Base-by-base conservation (phyloP, 139 green algal species). In the Volvox reticuliferus region DNA sequence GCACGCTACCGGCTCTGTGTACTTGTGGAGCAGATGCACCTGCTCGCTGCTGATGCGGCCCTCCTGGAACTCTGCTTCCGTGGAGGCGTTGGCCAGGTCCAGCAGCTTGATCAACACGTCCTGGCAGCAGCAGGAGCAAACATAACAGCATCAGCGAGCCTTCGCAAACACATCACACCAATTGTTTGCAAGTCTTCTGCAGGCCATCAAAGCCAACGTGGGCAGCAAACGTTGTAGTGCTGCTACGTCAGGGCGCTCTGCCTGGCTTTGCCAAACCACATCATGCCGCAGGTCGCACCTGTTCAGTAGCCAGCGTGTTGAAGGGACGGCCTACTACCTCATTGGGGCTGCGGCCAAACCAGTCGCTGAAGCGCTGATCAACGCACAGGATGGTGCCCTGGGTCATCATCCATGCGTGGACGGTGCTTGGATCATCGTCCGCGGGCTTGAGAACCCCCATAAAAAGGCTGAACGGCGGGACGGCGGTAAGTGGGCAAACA, bases 291-390 rank as follows among this genome's bases (percentile, higher is more conserved):
- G 44, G 44, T 55, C 88, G 44, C 36, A 92, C 92, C 89, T 91
- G 87, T 76, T 91, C 87, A 1, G 65, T 79, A 1, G 87, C 87
- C 3, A 91, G 33, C 3, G 78, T 91, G 63, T 82, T 91, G 77
- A 91, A 80, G 35, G 87, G 78, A 12, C 75, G 50, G 63, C 87
- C 87, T 79, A 83, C 90, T n/a, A 93, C 33, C 36, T 93, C 82
- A 2, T 91, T 75, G 22, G 76, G 77, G 22, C 63, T 71, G 44
- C 75, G 73, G 61, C 87, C 87, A 37, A 91, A 91, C 86, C 86
- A 90, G 86, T 90, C 86, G 30, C 55, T 77, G 79, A 95, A 95
- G 79, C 92, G 80, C 21, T 82, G 75, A 73, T 94, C 93, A 16
- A 92, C 86, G 82, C 89, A 94, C 37, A 93, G 73, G 35, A 93